Conservation (phyloP, 2,329 filamentous ascomycete genomes). For the Bisporella sp. region DNA sequence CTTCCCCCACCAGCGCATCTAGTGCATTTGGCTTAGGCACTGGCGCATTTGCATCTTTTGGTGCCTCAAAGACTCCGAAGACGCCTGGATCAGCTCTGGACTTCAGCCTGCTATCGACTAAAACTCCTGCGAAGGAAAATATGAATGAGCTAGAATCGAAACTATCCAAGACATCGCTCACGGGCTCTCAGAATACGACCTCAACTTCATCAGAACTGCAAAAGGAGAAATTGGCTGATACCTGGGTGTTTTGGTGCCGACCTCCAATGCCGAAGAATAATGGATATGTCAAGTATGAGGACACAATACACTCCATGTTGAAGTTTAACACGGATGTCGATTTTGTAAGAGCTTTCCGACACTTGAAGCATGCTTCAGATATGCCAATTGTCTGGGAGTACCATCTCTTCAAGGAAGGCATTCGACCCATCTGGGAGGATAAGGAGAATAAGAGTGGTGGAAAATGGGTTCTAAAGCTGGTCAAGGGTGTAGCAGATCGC, state of each 20-base stretch:
- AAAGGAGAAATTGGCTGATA: slow-evolving; percentile 41
- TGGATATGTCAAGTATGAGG: slow-evolving; percentile 83
- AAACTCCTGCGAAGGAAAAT: slow-evolving; percentile 56
- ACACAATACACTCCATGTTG: slow-evolving; percentile 84
- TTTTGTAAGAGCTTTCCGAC: slow-evolving; percentile 83
- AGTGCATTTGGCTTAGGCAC: slow-evolving; percentile 91
- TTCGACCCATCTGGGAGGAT: slow-evolving; percentile 97
- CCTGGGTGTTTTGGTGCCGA: slow-evolving; percentile 96
- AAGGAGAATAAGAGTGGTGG: slow-evolving; percentile 93
- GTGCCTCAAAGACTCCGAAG: slow-evolving; percentile 81
- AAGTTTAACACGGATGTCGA: slow-evolving; percentile 77
- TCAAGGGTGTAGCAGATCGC: slow-evolving; percentile 93
- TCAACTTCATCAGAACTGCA: slow-evolving; percentile 53
- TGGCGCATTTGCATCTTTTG: slow-evolving; percentile 95
- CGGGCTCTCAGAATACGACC: slow-evolving; percentile 36
- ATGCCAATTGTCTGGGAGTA: slow-evolving; percentile 94
- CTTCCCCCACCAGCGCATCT: slow-evolving; percentile 67
- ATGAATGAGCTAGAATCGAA: slow-evolving; percentile 40
- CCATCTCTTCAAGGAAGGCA: slow-evolving; percentile 94
- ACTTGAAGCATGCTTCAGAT: slow-evolving; percentile 81
- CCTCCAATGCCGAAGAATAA: slow-evolving; percentile 95
- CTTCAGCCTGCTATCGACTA: slow-evolving; percentile 49
- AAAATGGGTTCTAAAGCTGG: slow-evolving; percentile 94
- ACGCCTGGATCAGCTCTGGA: slow-evolving; percentile 76
- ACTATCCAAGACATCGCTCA: slow-evolving; percentile 30